A percentile compares a stretch with the other conserved stretches of the same genome.
phyloP scores from a whole-genome alignment of 1,284 basidiomycete species.

The Hemileia vastatrix region DNA sequence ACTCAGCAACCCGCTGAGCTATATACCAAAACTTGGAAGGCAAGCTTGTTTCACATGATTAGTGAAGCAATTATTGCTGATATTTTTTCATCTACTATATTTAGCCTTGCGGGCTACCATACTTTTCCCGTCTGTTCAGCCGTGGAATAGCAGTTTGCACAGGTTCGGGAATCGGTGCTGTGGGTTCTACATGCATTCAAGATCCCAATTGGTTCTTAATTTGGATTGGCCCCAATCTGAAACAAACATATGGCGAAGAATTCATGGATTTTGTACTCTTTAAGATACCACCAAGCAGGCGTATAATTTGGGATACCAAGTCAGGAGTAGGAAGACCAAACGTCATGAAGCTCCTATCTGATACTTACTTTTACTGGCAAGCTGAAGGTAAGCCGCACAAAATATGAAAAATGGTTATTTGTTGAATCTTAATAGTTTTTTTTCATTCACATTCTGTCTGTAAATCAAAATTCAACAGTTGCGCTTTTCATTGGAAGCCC shows the following conservation, averaged over 20 bases:
- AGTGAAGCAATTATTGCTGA: neutral
- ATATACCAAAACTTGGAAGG: conserved; percentile 66
- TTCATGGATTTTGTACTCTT: conserved; percentile 59
- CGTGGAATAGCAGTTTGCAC: conserved; percentile 66
- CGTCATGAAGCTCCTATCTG: conserved; percentile 62
- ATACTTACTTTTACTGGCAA: conserved; percentile 56
- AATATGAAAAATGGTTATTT: conserved; percentile 21
- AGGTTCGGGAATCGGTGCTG: conserved; percentile 64
- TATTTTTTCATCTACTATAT: neutral
- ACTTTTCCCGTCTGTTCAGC: conserved; percentile 62
- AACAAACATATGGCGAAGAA: conserved; percentile 61
- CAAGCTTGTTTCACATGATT: conserved; percentile 31
- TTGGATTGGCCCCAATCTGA: conserved; percentile 54
- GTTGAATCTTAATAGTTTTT: conserved; percentile 1
- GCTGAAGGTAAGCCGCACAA: conserved; percentile 53
- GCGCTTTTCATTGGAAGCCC: conserved; percentile 18
- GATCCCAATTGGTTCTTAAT: conserved; percentile 61
- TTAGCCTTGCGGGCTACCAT: conserved; percentile 67
- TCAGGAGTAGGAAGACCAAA: conserved; percentile 60
- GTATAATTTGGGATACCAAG: conserved; percentile 63
- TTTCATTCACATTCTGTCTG: neutral
- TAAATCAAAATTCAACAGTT: no score
- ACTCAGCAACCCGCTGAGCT: conserved; percentile 57
- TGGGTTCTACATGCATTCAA: conserved; percentile 62
- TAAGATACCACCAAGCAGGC: conserved; percentile 58